Conservation (phyloP, 106 monocot genomes). For the Apostasia ramifera region DNA sequence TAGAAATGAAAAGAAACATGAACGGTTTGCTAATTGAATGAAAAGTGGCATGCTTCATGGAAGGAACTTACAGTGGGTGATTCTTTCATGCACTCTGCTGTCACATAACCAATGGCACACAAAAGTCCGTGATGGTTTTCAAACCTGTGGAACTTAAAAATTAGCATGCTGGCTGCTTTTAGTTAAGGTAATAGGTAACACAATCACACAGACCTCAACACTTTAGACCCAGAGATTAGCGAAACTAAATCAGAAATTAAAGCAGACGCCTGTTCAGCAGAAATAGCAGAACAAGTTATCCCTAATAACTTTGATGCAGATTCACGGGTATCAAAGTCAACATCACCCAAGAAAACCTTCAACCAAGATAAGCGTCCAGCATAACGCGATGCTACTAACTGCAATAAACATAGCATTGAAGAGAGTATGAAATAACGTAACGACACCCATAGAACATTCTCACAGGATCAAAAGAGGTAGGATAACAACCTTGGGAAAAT, state of each 20-base stretch:
- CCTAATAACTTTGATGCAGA: slow-evolving; percentile 76
- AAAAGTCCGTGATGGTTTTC: slow-evolving; percentile 79
- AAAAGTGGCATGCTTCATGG: neutral
- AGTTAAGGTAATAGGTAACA: neutral
- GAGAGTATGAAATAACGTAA: neutral
- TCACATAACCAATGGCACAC: slow-evolving; percentile 81
- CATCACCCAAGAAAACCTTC: slow-evolving; percentile 62
- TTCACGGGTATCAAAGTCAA: slow-evolving; percentile 83
- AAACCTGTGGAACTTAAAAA: slow-evolving; percentile 43
- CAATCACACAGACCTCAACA: slow-evolving; percentile 46
- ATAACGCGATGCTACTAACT: slow-evolving; percentile 78
- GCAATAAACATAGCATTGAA: slow-evolving; percentile 9
- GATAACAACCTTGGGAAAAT: slow-evolving; percentile 50
- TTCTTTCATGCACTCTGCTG: slow-evolving; percentile 68
- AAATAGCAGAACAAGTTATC: slow-evolving; percentile 52
- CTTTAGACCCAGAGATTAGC: slow-evolving; percentile 21
- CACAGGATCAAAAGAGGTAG: slow-evolving; percentile 9
- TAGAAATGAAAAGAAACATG: too few relatives aligned
- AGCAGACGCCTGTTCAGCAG: slow-evolving; percentile 36
- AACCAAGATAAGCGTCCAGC: slow-evolving; percentile 55
- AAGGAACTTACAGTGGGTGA: slow-evolving; percentile 40
- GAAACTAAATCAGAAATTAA: slow-evolving; percentile 49
- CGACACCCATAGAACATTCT: neutral
- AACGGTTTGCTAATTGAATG: neutral
- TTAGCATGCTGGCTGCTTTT: neutral